Conservation (phyloP, 2,329 filamentous ascomycete species). For the Clonostachys sp. region DNA sequence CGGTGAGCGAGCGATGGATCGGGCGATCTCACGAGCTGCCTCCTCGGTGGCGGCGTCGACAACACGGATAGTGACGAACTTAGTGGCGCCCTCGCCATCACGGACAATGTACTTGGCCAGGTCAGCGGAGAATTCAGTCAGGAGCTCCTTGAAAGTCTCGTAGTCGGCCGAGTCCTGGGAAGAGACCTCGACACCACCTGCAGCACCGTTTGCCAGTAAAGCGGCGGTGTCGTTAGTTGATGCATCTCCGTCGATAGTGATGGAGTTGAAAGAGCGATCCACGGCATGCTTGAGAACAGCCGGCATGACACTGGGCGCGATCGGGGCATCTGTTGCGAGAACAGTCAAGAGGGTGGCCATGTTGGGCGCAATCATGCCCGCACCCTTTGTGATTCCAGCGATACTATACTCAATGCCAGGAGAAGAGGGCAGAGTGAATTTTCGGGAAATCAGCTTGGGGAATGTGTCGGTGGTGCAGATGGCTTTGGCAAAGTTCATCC, state of each 20-base stretch:
- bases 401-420: conserved; percentile 73
- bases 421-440: conserved; percentile 80
- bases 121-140: conserved; percentile 76
- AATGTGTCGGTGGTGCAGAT: conserved; percentile 99
- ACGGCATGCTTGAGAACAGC: conserved; percentile 69
- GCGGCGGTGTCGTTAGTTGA: conserved; percentile 97
- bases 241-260: conserved; percentile 94
- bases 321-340: conserved; percentile 84
- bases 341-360: conserved; percentile 95
- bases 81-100: conserved; percentile 95
- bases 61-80: conserved; percentile 92
- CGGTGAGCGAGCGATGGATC: conserved; percentile 83
- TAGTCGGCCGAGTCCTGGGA: conserved; percentile 57
- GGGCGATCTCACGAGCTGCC: conserved; percentile 75
- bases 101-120: conserved; percentile 91
- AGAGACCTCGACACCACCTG: conserved; percentile 63
- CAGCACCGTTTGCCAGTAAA: conserved; percentile 91
- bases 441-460: conserved; percentile 84
- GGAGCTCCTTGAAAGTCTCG: conserved; percentile 61
- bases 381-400: conserved; percentile 94
- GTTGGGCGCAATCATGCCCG: conserved; percentile 98
- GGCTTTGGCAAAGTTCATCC: conserved; percentile 80
- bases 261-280: conserved; percentile 88
- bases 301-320: conserved; percentile 64
- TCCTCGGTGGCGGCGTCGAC: conserved; percentile 64